Conservation (phyloP, 2,329 filamentous ascomycete species). For the Fusarium nelsonii region DNA sequence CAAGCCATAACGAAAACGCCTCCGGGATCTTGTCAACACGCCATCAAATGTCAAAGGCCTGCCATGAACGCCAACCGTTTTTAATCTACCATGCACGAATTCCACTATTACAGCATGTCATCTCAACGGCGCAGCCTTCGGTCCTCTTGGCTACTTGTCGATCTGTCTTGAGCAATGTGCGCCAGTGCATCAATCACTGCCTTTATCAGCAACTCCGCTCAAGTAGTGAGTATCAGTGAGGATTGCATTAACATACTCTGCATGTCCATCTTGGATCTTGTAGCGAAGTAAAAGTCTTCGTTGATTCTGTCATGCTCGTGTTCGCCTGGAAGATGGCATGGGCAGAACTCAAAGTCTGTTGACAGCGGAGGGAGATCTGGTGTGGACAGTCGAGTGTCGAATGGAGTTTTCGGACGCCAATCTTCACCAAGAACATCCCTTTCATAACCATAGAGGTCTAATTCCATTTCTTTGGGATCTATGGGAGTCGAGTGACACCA, state of each 20-base stretch:
- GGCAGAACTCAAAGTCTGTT: constrained; percentile 45
- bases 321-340: constrained; percentile 21
- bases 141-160: background rate
- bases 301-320: constrained; percentile 37
- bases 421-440: constrained; percentile 8
- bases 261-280: constrained; percentile 43
- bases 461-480: background rate
- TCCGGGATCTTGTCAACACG: background rate
- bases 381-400: constrained; percentile 37
- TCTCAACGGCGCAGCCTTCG: background rate
- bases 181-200: constrained; percentile 38
- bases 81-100: background rate
- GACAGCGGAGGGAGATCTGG: constrained; percentile 42
- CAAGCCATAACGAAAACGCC: background rate
- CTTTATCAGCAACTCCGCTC: constrained; percentile 22
- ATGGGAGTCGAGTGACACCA: constrained; percentile 33
- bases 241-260: constrained; percentile 36
- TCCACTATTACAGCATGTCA: background rate
- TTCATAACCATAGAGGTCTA: constrained; percentile 1
- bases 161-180: constrained; percentile 30
- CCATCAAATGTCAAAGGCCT: constrained; percentile 2
- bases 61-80: background rate
- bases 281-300: constrained; percentile 39
- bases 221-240: background rate
- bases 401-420: constrained; percentile 36